Evolutionary conservation across 148 eudicot species (phyloP).

Genomic region (Cornus florida): DNA sequence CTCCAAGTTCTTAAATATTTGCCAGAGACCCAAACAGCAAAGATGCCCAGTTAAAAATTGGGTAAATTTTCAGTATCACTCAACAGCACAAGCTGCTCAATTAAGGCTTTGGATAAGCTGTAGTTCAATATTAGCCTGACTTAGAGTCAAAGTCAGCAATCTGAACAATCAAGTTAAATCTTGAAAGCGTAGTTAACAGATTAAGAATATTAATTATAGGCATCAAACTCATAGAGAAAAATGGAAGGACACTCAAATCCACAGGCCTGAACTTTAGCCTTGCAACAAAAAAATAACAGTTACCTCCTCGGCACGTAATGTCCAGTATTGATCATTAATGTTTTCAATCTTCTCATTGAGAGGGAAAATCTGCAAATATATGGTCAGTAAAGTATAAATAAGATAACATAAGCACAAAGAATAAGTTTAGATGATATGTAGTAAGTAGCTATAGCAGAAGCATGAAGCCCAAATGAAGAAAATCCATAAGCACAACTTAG

Average conservation of each 20-base stretch:
- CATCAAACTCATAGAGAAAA: neutral
- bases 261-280: neutral
- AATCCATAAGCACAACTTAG: neutral
- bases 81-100: neutral
- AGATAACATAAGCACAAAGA: neutral
- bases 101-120: neutral
- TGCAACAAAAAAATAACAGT: neutral
- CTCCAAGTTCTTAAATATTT: neutral
- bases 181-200: neutral
- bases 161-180: neutral
- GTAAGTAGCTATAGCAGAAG: neutral
- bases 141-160: neutral
- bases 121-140: neutral
- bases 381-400: neutral
- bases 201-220: neutral
- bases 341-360: slow-evolving; percentile 25
- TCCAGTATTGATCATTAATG: slow-evolving; percentile 28
- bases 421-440: neutral
- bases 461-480: neutral
- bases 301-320: slow-evolving; percentile 28
- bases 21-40: neutral
- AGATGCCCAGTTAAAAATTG: neutral
- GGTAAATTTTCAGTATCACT: neutral
- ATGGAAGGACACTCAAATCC: neutral
- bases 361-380: slow-evolving; percentile 24